Percentiles rank a stretch among this genome's conserved stretches.
phyloP scores from a whole-genome alignment of 768 basidiomycete species.

The Pisolithus sp. region DNA sequence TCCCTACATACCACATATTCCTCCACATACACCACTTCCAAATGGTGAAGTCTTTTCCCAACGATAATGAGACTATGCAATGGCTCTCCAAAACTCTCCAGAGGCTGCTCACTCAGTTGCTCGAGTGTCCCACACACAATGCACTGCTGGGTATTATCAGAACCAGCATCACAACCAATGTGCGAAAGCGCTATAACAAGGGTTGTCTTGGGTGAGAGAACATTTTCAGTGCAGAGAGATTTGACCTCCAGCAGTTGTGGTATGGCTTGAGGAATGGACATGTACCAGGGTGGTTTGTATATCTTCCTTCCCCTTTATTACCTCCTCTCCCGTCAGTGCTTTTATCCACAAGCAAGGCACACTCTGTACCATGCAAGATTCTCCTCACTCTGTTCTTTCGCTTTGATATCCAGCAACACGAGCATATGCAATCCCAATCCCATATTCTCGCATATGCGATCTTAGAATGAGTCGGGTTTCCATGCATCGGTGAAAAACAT shows the following conservation, averaged over 20 bases:
- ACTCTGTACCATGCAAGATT: conserved; percentile 76
- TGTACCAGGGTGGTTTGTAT: conserved; percentile 95
- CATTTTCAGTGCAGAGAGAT: conserved; percentile 41
- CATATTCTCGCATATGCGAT: conserved; percentile 84
- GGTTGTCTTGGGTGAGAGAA: conserved; percentile 49
- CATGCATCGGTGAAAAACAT: conserved; percentile 98
- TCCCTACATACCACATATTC: conserved; percentile 47
- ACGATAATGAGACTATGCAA: conserved; percentile 90
- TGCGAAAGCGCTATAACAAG: conserved; percentile 74
- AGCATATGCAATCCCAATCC: conserved; percentile 89
- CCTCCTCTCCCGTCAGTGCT: not conserved
- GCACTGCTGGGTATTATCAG: conserved; percentile 41
- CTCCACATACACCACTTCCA: conserved; percentile 87
- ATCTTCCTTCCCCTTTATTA: conserved; percentile 78
- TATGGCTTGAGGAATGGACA: conserved; percentile 87
- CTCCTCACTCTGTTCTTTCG: conserved; percentile 96
- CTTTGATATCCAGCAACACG: conserved; percentile 94
- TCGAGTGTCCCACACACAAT: conserved; percentile 82
- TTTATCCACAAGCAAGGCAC: no score
- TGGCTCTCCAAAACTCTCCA: conserved; percentile 74
- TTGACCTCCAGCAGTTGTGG: conserved; percentile 72
- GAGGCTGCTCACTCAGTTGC: conserved; percentile 58
- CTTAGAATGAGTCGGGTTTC: conserved; percentile 95
- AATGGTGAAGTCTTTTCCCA: conserved; percentile 82
- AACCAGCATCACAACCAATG: conserved; percentile 45